Evolutionary conservation across 2,329 filamentous ascomycete genomes (phyloP).

Genomic region (Pseudopithomyces maydicus): DNA sequence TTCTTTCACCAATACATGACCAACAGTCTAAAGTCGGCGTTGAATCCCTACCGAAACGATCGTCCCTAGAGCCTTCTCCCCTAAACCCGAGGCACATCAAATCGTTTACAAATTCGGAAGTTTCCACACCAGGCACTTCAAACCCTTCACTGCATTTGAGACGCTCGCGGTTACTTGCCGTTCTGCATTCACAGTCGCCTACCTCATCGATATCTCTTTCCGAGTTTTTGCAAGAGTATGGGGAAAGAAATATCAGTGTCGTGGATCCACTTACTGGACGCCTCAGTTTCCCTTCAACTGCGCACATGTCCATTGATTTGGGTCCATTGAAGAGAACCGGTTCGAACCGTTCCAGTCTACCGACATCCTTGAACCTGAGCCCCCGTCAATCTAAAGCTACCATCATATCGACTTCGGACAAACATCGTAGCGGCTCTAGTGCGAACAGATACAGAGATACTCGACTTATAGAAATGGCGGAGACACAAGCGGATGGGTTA

Average conservation of each 20-base stretch:
- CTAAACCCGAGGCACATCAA: conserved; percentile 29
- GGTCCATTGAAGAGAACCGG: conserved; percentile 26
- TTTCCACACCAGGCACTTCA: conserved; percentile 23
- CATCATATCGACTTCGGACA: conserved; percentile 37
- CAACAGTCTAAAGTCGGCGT: conserved; percentile 14
- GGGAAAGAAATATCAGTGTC: conserved; percentile 45
- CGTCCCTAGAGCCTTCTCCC: conserved; percentile 36
- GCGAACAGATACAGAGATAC: conserved; percentile 57
- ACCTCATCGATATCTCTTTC: conserved; percentile 60
- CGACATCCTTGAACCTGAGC: conserved; percentile 33
- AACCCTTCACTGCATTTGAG: conserved; percentile 50
- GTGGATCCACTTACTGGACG: conserved; percentile 46
- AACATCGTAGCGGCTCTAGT: conserved; percentile 39
- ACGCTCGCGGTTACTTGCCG: conserved; percentile 57
- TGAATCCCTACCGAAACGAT: conserved; percentile 18
- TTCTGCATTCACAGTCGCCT: conserved; percentile 55
- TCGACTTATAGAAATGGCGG: conserved; percentile 56
- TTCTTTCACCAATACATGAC: conserved; percentile 54
- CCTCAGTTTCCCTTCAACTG: conserved; percentile 41
- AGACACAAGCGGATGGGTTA: conserved; percentile 44
- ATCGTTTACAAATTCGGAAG: conserved; percentile 38
- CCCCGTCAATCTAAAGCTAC: conserved; percentile 40
- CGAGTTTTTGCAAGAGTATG: conserved; percentile 59
- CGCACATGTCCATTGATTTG: conserved; percentile 36
- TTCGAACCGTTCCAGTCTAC: conserved; percentile 43